A percentile compares a stretch with the other conserved stretches of the same genome.
phyloP scores from a whole-genome alignment of 306 rosid genomes.

The Geum urbanum region DNA sequence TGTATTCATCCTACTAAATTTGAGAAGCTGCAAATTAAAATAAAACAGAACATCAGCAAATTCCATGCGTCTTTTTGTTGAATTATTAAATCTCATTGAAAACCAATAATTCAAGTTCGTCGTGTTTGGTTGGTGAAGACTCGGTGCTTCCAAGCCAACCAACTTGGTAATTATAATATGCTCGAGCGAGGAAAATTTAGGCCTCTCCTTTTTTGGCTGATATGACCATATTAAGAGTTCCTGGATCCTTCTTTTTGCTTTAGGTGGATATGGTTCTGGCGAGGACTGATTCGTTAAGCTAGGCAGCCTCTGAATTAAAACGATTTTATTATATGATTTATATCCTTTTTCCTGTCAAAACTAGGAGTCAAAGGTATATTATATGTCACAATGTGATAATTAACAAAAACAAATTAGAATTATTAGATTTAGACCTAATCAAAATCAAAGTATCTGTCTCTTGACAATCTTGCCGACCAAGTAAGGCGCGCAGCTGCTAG shows the following conservation, averaged over 20 bases:
- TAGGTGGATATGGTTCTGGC: not conserved
- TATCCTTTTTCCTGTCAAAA: not conserved
- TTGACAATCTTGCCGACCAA: conserved; percentile 5
- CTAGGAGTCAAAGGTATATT: no score
- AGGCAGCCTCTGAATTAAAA: no score
- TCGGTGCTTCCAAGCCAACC: not conserved
- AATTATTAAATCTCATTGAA: not conserved
- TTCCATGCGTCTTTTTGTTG: not conserved
- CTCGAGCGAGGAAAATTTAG: not conserved
- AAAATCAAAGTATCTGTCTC: not conserved
- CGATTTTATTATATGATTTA: no score
- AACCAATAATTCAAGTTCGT: not conserved
- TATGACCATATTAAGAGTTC: not conserved
- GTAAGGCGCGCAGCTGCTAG: not conserved
- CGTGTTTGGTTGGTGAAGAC: not conserved
- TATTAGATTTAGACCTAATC: not conserved
- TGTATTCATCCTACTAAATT: no score
- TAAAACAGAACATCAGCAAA: no score
- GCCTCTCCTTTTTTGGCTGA: not conserved
- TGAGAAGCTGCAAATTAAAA: no score
- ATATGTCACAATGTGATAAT: not conserved
- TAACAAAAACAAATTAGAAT: not conserved
- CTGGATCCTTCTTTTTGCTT: not conserved
- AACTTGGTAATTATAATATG: not conserved
- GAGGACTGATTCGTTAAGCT: no score